phyloP scores from a whole-genome alignment of 139 green algal species.

The Picochlorum costavermella region DNA sequence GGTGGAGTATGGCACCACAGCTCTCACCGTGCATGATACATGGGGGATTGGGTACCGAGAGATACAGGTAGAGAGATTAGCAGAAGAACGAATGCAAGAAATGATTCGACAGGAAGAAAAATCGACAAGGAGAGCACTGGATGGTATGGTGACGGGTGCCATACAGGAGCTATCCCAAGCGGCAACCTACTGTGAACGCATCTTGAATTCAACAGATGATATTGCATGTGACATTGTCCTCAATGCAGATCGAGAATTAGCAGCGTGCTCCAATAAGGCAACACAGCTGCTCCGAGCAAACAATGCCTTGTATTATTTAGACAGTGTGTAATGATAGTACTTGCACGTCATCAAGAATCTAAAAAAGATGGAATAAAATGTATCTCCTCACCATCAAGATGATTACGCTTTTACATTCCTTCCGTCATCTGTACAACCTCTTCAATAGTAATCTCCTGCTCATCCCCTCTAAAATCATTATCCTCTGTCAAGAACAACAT shows the following conservation, averaged over 20 bases:
- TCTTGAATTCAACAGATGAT: conserved; percentile 3
- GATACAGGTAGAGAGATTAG: conserved; percentile 20
- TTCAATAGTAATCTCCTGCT: conserved; percentile 61
- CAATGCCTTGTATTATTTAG: conserved; percentile 4
- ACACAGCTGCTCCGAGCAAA: conserved; percentile 19
- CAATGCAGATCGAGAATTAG: conserved; percentile 23
- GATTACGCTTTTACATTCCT: conserved; percentile 24
- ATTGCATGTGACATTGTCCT: conserved; percentile 14
- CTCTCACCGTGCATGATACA: conserved; percentile 18
- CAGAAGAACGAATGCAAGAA: background rate
- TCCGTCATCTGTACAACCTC: conserved; percentile 36
- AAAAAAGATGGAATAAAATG: background rate
- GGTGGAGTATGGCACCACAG: background rate
- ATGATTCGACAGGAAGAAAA: conserved; percentile 6
- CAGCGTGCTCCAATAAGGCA: conserved; percentile 15
- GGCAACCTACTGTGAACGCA: conserved; percentile 8
- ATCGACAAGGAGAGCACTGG: conserved; percentile 6
- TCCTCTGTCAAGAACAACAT: conserved; percentile 99
- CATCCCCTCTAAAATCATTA: conserved; percentile 87
- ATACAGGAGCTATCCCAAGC: conserved; percentile 22
- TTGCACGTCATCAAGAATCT: background rate
- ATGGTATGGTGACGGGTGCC: conserved; percentile 10
- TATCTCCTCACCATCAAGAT: background rate
- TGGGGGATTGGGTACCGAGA: conserved; percentile 18
- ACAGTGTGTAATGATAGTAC: background rate